A percentile compares a stretch with the other conserved stretches of the same genome.
These are phyloP conservation scores for Boletus reticuloceps DNA, from an alignment of 768 basidiomycete genomes.

Conservation along the genomic window DNA sequence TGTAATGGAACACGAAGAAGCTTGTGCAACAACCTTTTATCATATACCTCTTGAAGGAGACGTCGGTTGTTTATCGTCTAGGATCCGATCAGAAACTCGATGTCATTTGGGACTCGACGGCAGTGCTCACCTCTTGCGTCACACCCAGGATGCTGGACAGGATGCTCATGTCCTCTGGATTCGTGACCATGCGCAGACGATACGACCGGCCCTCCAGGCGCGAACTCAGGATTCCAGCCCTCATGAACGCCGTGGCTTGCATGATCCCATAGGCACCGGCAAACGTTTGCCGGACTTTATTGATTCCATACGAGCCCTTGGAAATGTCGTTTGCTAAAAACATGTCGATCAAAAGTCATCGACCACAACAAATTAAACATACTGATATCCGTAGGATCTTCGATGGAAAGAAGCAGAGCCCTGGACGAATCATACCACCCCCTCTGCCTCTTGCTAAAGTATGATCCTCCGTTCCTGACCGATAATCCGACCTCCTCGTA, in stretches of 20 bases:
- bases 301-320: constrained; percentile 79
- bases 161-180: constrained; percentile 72
- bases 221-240: constrained; percentile 60
- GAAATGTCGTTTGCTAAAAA: constrained; percentile 88
- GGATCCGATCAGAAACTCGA: background rate
- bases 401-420: constrained; percentile 61
- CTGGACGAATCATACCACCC: constrained; percentile 75
- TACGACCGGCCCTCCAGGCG: constrained; percentile 50
- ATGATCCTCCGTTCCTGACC: constrained; percentile 81
- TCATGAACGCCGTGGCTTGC: constrained; percentile 67
- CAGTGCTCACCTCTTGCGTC: constrained; percentile 67
- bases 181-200: constrained; percentile 41
- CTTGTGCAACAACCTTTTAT: constrained; percentile 55
- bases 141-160: constrained; percentile 78
- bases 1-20: constrained; percentile 44
- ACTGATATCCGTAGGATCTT: constrained; percentile 92
- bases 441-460: constrained; percentile 76
- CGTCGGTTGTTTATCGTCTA: constrained; percentile 68
- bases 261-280: constrained; percentile 80
- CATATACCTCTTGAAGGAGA: constrained; percentile 66
- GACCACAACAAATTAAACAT: constrained; percentile 32
- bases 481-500: constrained; percentile 90
- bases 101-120: background rate
- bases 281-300: constrained; percentile 77
- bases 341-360: background rate